These are phyloP conservation scores for Gymnopilus junonius DNA, from an alignment of 768 basidiomycete species.

Conservation along the genomic window DNA sequence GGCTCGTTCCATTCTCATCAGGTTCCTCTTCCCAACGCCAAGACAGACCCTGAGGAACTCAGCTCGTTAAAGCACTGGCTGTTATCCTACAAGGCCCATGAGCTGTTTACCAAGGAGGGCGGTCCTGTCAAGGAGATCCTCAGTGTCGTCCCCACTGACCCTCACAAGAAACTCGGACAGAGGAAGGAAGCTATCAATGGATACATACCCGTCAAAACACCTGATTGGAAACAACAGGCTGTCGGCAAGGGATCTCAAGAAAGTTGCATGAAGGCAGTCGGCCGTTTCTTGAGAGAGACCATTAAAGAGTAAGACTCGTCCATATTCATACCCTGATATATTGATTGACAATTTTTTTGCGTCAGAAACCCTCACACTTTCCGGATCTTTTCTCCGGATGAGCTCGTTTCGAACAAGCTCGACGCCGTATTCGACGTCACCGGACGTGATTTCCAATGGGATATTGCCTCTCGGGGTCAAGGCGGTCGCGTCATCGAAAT, in stretches of 20 bases:
- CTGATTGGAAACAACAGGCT: slow-evolving; percentile 64
- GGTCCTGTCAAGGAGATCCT: slow-evolving; percentile 54
- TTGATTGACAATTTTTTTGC: slow-evolving; percentile 15
- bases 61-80: slow-evolving; percentile 73
- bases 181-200: slow-evolving; percentile 67
- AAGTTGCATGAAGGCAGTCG: slow-evolving; percentile 80
- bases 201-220: slow-evolving; percentile 65
- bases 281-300: slow-evolving; percentile 58
- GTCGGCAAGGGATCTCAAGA: slow-evolving; percentile 59
- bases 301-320: slow-evolving; percentile 46
- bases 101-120: slow-evolving; percentile 68
- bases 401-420: slow-evolving; percentile 86
- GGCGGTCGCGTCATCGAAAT: slow-evolving; percentile 90
- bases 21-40: slow-evolving; percentile 80
- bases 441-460: slow-evolving; percentile 87
- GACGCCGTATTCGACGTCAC: slow-evolving; percentile 75
- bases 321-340: not conserved
- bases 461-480: slow-evolving; percentile 61
- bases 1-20: slow-evolving; percentile 88
- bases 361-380: slow-evolving; percentile 74
- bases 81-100: slow-evolving; percentile 64
- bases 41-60: slow-evolving; percentile 67
- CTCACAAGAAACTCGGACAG: slow-evolving; percentile 68
- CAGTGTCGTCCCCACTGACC: slow-evolving; percentile 54
- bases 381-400: slow-evolving; percentile 92